Evolutionary conservation across 352 stramenopile genomes (phyloP), one percentile per base, ranked within the genome.

Genomic region (Globisporangium radiosum): DNA sequence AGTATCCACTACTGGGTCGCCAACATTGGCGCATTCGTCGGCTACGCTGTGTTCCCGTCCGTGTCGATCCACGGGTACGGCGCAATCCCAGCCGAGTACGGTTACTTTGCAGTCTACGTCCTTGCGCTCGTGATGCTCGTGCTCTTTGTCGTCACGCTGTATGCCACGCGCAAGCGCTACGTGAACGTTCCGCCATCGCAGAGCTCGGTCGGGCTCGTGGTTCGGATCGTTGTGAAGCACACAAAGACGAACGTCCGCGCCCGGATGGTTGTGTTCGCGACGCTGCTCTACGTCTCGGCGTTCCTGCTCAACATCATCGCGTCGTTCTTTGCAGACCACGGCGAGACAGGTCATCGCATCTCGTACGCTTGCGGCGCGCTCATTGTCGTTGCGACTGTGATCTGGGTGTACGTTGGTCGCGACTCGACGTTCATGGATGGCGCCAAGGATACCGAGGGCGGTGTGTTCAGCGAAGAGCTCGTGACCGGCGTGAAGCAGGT

Each of bases 1-100:
- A 88, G 73, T 48, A 81, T 76, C 40, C 92, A 92, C 62, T 96
- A 94, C 71, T 91, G 75, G 67, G 71, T 65, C 47, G 78, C 91
- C 53, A 91, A 92, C 64, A 64, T 90, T 45, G 84, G 85, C 19
- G 72, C 84, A 5, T 59, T 71, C 4, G 76, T 95, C 57, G 84
- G 76, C 59, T 96, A 92, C 65, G 84, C 70, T 4, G 78, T 91
- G 37, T 78, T 95, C 38, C 80, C 82, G 19, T 83, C 76, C 36
- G 65, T 96, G 17, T 89, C 71, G 38, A 80, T 93, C 51, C 77
- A 95, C 57, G 83, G 84, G 14, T 75, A 78, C 15, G 73, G 70
- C 11, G 53, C 76, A 7, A 92, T 92, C 37, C 70, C 73, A 15
- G 68, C 73, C 37, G 66, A 88, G 48, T 92, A 87, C 63, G 80